Base-by-base conservation (phyloP, 495 filamentous ascomycete species). In the Articulospora tetracladia region DNA sequence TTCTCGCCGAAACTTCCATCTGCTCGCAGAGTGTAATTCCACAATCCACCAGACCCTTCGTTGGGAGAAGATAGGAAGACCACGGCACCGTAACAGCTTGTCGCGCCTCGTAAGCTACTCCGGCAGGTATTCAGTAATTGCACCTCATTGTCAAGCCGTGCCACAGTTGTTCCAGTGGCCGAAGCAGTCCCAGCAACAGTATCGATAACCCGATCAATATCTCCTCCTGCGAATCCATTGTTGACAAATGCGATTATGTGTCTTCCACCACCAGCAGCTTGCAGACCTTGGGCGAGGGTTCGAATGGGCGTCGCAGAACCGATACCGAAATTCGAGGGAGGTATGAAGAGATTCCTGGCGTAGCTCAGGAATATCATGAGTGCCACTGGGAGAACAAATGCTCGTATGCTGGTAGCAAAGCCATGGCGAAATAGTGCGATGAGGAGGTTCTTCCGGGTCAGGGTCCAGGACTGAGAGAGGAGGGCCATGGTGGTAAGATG, bases 1-100 rank as follows among this genome's bases (percentile, higher is more conserved):
- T 77, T 81, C 8, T 53, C 53, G 0, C 81, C 81, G 55, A 93
- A 72, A 0, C 80, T 74, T 2, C 83, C 83, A 68, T 96, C 92
- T 2, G 83, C 83, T 57, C 90, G 77, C 19, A 96, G 75, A 1
- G 88, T 92, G 63, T 95, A 96, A 69, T 93, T 93, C 92, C 92
- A 95, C n/a, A 78, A 62, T 0, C 79, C 81, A 27, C 77, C 80
- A 0, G 69, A 63, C 8, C 89, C 89, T 73, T 92, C 87, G 1
- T 65, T 76, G 2, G 89, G 90, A 11, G 87, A 91, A 6, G 82
- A 85, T 54, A 82, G 71, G 69, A 96, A 95, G 23, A 88, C 81
- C 7, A 86, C 86, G 1, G 88, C 92, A 12, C 82, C 88, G 66
- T 85, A 92, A 69, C 91, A 96, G 2, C 67, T 70, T 2, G 86